Base-by-base conservation (phyloP, 2,329 filamentous ascomycete species). In the Diaporthe sp. region DNA sequence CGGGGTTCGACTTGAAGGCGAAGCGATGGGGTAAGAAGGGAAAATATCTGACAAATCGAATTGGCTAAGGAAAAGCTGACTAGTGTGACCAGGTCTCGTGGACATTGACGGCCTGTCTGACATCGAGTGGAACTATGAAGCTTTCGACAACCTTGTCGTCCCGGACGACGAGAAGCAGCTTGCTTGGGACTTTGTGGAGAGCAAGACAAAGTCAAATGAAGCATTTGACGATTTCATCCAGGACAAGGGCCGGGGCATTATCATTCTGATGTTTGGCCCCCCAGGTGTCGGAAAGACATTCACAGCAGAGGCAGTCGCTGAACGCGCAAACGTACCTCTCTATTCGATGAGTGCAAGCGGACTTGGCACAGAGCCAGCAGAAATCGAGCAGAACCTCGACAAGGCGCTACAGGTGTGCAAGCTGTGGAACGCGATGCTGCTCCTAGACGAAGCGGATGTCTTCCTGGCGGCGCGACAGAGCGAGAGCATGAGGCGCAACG, bases 401-500 rank as follows among this genome's bases (percentile, higher is more conserved):
- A 80, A 80, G 33, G 82, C 83, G 0, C 79, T 84, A 1, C 79
- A 78, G 4, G 81, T 86, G 6, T 82, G 85, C 66, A 72, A 77
- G 19, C 76, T 85, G 45, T 87, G 85, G 85, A 82, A 84, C 66
- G 84, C 83, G 4, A 83, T 87, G 75, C 79, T 87, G 2, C 80
- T 87, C 0, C 77, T 86, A 0, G 84, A 86, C 64, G 85, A 86
- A 80, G n/a, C n/a, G n/a, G n/a, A n/a, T n/a, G n/a, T n/a, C n/a
- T n/a, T n/a, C n/a, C n/a, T n/a, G n/a, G n/a, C 80, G 8, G 79
- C 80, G 17, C 78, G 84, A 4, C 81, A 79, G 0, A 75, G 77
- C 6, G 77, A 82, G 4, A 80, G 81, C 22, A 74, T 86, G 28
- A 78, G 77, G 4, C 81, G 84, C 5, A 87, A 87, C 75, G 81